Percentiles rank a stretch among this genome's conserved stretches.
Conservation (phyloP, 805 yeast species). For the Lachancea sp. region DNA sequence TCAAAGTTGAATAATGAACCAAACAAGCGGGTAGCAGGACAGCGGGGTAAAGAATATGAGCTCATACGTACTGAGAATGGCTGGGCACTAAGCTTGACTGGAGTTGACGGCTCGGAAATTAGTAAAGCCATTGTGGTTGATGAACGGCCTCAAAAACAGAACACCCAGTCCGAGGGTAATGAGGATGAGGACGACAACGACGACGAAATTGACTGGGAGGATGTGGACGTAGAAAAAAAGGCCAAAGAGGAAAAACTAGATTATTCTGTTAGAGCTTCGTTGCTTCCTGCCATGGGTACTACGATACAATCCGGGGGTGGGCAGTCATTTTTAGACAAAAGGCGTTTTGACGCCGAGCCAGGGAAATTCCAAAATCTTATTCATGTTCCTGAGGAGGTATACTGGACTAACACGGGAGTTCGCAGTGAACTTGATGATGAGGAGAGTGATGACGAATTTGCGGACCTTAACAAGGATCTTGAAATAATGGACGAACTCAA, state of each 20-base stretch:
- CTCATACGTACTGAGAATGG: slow-evolving; percentile 74
- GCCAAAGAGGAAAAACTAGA: slow-evolving; percentile 21
- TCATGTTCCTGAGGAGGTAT: slow-evolving; percentile 15
- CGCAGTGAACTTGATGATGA: slow-evolving; percentile 11
- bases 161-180: slow-evolving; percentile 8
- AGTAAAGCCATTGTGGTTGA: slow-evolving; percentile 48
- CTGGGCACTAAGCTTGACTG: slow-evolving; percentile 65
- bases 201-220: slow-evolving; percentile 61
- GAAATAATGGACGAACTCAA: slow-evolving; percentile 38
- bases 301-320: slow-evolving; percentile 21
- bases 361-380: slow-evolving; percentile 5
- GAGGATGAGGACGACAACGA: slow-evolving; percentile 31
- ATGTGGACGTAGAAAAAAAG: slow-evolving; percentile 41
- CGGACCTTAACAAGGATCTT: slow-evolving; percentile 29
- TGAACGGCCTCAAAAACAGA: slow-evolving; percentile 20
- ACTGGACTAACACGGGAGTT: background rate
- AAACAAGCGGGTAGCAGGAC: slow-evolving; percentile 66
- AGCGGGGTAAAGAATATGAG: slow-evolving; percentile 67
- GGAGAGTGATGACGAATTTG: slow-evolving; percentile 19
- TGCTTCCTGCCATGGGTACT: slow-evolving; percentile 31
- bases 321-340: slow-evolving; percentile 29
- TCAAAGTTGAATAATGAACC: slow-evolving; percentile 32
- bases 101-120: slow-evolving; percentile 36
- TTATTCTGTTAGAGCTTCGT: slow-evolving; percentile 39
- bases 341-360: slow-evolving; percentile 20